phyloP scores from a whole-genome alignment of 352 stramenopile species.

The Globisporangium cederbergense region DNA sequence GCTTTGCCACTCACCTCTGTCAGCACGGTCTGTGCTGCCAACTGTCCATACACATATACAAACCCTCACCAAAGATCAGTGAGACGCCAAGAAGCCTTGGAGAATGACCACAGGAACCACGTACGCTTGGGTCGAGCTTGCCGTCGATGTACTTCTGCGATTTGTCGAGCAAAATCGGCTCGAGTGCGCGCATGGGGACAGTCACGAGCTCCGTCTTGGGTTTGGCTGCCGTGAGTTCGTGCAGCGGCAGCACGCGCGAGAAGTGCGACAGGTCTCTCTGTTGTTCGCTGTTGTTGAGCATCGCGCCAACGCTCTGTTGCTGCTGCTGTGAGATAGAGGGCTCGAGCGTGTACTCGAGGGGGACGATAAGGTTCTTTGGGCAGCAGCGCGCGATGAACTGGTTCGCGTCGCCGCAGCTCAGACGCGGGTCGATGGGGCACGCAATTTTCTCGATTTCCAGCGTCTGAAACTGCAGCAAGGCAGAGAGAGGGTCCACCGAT shows the following conservation, averaged over 20 bases:
- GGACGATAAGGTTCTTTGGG: constrained; percentile 65
- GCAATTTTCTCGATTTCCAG: constrained; percentile 74
- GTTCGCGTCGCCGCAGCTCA: constrained; percentile 84
- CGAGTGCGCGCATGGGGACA: constrained; percentile 63
- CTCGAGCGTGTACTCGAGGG: constrained; percentile 50
- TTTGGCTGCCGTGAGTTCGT: constrained; percentile 68
- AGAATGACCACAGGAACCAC: neutral
- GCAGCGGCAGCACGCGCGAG: constrained; percentile 62
- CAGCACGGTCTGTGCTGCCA: constrained; percentile 54
- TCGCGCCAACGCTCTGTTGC: neutral
- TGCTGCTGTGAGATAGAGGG: constrained; percentile 1
- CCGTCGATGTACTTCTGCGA: constrained; percentile 84
- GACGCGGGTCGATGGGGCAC: constrained; percentile 69
- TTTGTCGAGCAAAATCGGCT: constrained; percentile 69
- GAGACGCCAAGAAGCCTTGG: neutral
- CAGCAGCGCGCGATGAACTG: constrained; percentile 80
- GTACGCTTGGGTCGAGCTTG: constrained; percentile 64
- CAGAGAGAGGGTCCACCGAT: constrained; percentile 40
- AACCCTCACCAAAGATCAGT: neutral
- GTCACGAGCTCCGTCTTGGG: constrained; percentile 71
- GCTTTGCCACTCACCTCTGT: constrained; percentile 73
- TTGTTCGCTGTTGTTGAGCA: constrained; percentile 17
- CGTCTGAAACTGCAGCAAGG: constrained; percentile 54
- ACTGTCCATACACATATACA: constrained; percentile 18
- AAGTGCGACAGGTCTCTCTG: constrained; percentile 57